Percentiles rank a stretch among this genome's conserved stretches.
Evolutionary conservation across 352 stramenopile species (phyloP).

Genomic region (Phytophthora foliorum): DNA sequence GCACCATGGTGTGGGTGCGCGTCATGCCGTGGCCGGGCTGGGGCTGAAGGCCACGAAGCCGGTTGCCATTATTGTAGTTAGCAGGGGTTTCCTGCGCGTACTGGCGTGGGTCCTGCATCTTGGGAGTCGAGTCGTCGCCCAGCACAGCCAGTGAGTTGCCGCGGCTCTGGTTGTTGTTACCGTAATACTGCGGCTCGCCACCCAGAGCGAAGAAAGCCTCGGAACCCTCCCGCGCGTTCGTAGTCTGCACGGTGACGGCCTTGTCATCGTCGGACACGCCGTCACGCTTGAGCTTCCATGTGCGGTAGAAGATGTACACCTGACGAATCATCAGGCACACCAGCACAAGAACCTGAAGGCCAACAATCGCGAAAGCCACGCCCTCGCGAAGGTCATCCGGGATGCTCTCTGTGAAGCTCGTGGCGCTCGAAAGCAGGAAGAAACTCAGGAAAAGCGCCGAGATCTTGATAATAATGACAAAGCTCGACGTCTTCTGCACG

Average conservation of each 20-base stretch:
- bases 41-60: conserved; percentile 34
- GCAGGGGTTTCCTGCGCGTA: conserved; percentile 42
- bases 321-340: conserved; percentile 86
- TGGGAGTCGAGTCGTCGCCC: conserved; percentile 44
- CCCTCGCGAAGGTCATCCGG: conserved; percentile 78
- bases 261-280: conserved; percentile 58
- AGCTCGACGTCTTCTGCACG: conserved; percentile 87
- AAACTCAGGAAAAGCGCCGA: conserved; percentile 84
- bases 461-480: conserved; percentile 93
- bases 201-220: conserved; percentile 64
- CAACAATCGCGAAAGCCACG: conserved; percentile 85
- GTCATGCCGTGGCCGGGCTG: conserved; percentile 34
- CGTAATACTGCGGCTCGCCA: conserved; percentile 46
- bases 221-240: conserved; percentile 57
- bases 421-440: conserved; percentile 81
- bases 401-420: conserved; percentile 72
- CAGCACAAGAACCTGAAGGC: conserved; percentile 83
- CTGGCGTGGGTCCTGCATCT: conserved; percentile 38
- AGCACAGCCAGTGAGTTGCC: conserved; percentile 49
- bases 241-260: conserved; percentile 49
- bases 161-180: conserved; percentile 37
- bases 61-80: conserved; percentile 30
- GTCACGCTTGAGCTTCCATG: conserved; percentile 82
- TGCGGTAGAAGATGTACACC: conserved; percentile 90
- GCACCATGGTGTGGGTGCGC: conserved; percentile 37